phyloP scores from a whole-genome alignment of 768 basidiomycete genomes.

The Termitomyces eurrhizus region DNA sequence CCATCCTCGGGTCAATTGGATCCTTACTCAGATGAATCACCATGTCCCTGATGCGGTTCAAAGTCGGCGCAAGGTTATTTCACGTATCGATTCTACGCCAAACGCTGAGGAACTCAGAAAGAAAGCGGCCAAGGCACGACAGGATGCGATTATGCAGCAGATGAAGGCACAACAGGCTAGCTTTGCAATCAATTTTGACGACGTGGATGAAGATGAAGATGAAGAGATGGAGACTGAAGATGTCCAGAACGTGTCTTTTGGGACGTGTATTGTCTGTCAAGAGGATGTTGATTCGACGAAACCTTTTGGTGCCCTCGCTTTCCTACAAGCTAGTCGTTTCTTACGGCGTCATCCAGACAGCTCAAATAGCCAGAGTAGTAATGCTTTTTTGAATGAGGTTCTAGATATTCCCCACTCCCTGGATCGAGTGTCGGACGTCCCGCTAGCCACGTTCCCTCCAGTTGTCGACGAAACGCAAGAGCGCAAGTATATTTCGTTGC shows the following conservation, averaged over 20 bases:
- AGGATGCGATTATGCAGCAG: conserved; percentile 91
- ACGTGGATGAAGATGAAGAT: conserved; percentile 65
- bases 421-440: conserved; percentile 43
- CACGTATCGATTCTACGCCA: conserved; percentile 29
- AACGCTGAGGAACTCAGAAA: conserved; percentile 73
- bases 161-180: conserved; percentile 92
- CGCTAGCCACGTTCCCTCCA: conserved; percentile 44
- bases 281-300: conserved; percentile 75
- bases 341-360: conserved; percentile 75
- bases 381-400: conserved; percentile 67
- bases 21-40: conserved; percentile 55
- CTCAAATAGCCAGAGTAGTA: conserved; percentile 44
- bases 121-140: conserved; percentile 82
- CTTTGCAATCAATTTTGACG: conserved; percentile 76
- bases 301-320: conserved; percentile 82
- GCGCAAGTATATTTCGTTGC: conserved; percentile 32
- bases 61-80: conserved; percentile 40
- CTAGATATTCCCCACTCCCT: conserved; percentile 59
- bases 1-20: conserved; percentile 69
- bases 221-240: conserved; percentile 55
- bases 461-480: conserved; percentile 45
- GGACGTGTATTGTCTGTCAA: conserved; percentile 98
- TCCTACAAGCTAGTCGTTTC: conserved; percentile 85
- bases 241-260: conserved; percentile 56
- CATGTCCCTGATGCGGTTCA: conserved; percentile 57